A percentile compares a stretch with the other conserved stretches of the same genome.
These are phyloP conservation scores for Lasiodiplodia theobromae DNA, from an alignment of 2,329 filamentous ascomycete species.

Conservation along the genomic window DNA sequence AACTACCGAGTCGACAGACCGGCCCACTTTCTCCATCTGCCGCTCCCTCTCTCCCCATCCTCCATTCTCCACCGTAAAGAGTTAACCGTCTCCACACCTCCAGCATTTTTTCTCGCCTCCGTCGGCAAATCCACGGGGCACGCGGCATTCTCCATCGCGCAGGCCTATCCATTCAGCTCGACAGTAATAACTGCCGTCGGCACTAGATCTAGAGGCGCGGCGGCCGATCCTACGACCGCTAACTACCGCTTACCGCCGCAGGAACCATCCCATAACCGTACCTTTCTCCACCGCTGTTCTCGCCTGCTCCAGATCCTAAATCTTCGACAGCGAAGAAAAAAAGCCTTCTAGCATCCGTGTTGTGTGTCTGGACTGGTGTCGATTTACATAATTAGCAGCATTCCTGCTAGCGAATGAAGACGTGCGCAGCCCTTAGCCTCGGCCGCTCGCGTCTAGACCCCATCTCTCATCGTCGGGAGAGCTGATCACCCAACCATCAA, in stretches of 20 bases:
- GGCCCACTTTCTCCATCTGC: conserved; percentile 9
- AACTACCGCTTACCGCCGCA: background rate
- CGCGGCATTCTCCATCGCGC: background rate
- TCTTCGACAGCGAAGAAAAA: background rate
- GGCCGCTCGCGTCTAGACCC: conserved; percentile 4
- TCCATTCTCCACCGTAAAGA: background rate
- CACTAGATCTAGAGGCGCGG: background rate
- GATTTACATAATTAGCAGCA: conserved; percentile 9
- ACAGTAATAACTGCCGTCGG: background rate
- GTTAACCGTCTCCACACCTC: background rate
- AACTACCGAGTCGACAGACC: background rate
- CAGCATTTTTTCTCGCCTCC: background rate
- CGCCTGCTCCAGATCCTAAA: background rate
- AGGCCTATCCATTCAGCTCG: background rate
- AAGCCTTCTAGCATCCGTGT: background rate
- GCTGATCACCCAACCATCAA: background rate
- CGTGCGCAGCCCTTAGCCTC: background rate
- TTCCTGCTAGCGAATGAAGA: background rate
- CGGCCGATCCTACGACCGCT: background rate
- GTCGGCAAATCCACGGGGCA: background rate
- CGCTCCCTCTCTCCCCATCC: background rate
- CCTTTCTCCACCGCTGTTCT: background rate
- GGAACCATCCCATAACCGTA: background rate
- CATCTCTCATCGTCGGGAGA: background rate
- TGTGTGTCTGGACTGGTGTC: background rate